A percentile compares a stretch with the other conserved stretches of the same genome.
Conservation (phyloP, 805 yeast genomes). For the Candida nitratophila region DNA sequence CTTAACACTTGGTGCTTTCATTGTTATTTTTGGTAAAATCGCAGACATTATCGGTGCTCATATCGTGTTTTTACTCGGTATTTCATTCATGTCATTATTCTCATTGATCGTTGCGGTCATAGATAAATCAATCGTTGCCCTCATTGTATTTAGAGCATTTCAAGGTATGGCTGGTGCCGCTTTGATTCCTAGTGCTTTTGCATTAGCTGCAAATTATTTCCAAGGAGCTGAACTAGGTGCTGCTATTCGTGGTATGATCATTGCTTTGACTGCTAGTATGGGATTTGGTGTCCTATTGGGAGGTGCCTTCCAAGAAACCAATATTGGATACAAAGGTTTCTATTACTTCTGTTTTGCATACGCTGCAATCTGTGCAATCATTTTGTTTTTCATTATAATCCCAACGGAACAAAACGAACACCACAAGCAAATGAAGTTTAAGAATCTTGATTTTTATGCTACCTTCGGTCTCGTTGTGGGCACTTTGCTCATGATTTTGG, state of each 20-base stretch:
- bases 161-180: conserved; percentile 39
- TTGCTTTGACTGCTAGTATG: conserved; percentile 20
- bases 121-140: conserved; percentile 23
- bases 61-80: conserved; percentile 19
- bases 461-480: conserved; percentile 26
- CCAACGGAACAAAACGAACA: conserved; percentile 19
- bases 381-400: conserved; percentile 18
- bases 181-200: conserved; percentile 26
- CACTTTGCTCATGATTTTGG: conserved; percentile 31
- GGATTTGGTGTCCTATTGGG: conserved; percentile 37
- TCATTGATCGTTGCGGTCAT: conserved; percentile 30
- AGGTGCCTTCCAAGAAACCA: conserved; percentile 33
- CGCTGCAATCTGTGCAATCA: conserved; percentile 10
- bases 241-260: conserved; percentile 10
- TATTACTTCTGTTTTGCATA: conserved; percentile 32
- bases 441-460: conserved; percentile 29
- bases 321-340: conserved; percentile 32
- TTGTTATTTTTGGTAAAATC: conserved; percentile 33
- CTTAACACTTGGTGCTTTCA: conserved; percentile 37
- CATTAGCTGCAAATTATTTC: conserved; percentile 17
- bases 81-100: conserved; percentile 11
- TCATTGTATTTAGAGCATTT: conserved; percentile 36
- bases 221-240: conserved; percentile 7
- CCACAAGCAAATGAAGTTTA: conserved; percentile 12
- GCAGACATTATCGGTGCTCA: conserved; percentile 36